Base-by-base conservation (phyloP, 2,329 filamentous ascomycete species). In the Apiospora aurea region DNA sequence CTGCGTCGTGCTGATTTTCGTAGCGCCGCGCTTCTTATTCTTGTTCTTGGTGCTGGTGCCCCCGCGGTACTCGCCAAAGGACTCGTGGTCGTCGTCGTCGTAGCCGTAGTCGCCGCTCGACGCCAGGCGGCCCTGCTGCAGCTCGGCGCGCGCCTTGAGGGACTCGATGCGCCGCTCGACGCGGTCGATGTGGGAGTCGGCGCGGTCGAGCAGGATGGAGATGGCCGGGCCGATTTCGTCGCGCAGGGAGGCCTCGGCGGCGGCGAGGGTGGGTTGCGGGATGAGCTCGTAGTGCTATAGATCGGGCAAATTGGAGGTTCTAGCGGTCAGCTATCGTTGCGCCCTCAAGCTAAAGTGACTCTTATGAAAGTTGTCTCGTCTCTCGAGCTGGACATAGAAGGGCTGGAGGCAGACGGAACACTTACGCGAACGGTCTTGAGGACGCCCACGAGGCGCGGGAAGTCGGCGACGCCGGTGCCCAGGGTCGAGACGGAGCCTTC, bases 201-300 rank as follows among this genome's bases (percentile, higher is more conserved):
- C 94, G 75, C 95, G 92, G 74, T 91, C 89, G 69, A 98, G 90
- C 2, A 98, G 89, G 72, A 91, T 89, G 43, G 91, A 86, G 75
- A 97, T 93, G 81, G 94, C 95, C 11, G 95, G 95, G n/a, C 92
- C 92, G 76, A 97, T 96, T 80, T 97, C 95, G 78, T 94, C 93
- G 77, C 95, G 92, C 24, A 98, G 90, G 5, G 94, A 92, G 75
- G 93, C 87, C 82, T 98, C 95, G 44, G 95, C 95, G 74, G 92
- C 89, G 73, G 92, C 91, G 64, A 98, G 90, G 69, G 93, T 93
- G 16, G 93, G 90, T 80, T 97, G 94, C 21, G 95, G 94, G 76
- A 97, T 93, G 57, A 97, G 91, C 81, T 98, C 95, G 83, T 97
- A 98, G 84, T 97, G 95, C 92, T 97, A 74, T 10, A 21, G 21